Evolutionary conservation across 495 filamentous ascomycete genomes (phyloP).

Genomic region (Emericellopsis terricola): DNA sequence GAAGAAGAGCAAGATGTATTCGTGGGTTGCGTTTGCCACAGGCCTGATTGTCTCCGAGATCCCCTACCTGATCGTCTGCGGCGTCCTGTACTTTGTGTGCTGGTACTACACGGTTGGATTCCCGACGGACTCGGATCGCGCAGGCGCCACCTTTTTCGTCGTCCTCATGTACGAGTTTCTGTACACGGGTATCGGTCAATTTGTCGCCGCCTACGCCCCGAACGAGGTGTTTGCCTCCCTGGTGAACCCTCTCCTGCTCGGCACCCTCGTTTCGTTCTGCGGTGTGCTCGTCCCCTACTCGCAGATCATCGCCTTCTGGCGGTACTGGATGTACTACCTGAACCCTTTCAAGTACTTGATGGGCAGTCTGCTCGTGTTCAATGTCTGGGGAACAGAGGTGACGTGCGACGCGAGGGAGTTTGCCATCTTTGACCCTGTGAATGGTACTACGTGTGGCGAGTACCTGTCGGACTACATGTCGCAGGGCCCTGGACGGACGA

Average conservation of each 20-base stretch:
- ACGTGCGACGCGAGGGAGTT: conserved; percentile 39
- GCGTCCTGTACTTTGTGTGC: conserved; percentile 50
- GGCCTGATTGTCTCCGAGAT: conserved; percentile 65
- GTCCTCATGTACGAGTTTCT: conserved; percentile 70
- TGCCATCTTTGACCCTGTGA: conserved; percentile 46
- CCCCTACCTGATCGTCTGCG: conserved; percentile 46
- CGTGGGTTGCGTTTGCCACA: conserved; percentile 68
- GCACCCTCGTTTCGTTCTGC: conserved; percentile 59
- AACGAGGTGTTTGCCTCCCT: conserved; percentile 46
- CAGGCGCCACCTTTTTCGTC: conserved; percentile 76
- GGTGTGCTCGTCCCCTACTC: conserved; percentile 48
- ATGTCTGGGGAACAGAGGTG: conserved; percentile 35
- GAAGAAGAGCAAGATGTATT: conserved; percentile 60
- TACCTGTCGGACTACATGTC: conserved; percentile 37
- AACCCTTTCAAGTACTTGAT: conserved; percentile 58
- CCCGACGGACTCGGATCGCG: conserved; percentile 38
- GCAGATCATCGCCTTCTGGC: conserved; percentile 53
- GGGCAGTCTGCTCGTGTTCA: conserved; percentile 48
- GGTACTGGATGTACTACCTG: conserved; percentile 62
- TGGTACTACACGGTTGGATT: conserved; percentile 75
- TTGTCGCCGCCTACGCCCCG: conserved; percentile 69
- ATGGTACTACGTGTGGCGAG: conserved; percentile 39
- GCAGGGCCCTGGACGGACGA: conserved; percentile 19
- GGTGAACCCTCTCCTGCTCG: conserved; percentile 56
- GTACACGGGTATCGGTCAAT: conserved; percentile 56